These are phyloP conservation scores for Mentha longifolia DNA, from an alignment of 257 asterid species.

Conservation along the genomic window DNA sequence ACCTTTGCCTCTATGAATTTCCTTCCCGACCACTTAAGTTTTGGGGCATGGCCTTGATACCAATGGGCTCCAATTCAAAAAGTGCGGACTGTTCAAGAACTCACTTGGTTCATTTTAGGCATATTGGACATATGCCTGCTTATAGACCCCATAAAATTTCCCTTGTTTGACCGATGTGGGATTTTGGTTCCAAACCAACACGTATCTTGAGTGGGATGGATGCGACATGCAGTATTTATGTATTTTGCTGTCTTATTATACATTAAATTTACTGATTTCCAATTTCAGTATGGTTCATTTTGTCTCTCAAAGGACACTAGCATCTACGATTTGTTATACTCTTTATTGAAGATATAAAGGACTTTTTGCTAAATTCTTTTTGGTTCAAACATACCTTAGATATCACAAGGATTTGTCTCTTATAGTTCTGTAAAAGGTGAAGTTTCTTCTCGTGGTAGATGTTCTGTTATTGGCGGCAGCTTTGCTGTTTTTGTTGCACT, in stretches of 20 bases:
- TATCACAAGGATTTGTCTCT: neutral
- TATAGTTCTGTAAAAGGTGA: neutral
- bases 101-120: neutral
- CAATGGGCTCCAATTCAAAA: neutral
- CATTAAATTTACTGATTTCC: neutral
- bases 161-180: neutral
- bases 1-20: constrained; percentile 1
- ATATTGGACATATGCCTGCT: neutral
- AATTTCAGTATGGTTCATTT: neutral
- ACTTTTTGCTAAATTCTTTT: neutral
- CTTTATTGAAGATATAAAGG: neutral
- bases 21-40: neutral
- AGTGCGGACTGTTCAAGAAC: too few species aligned
- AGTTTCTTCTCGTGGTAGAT: neutral
- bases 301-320: neutral
- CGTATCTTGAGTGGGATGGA: neutral
- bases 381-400: neutral
- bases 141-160: neutral
- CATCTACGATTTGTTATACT: neutral
- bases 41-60: neutral
- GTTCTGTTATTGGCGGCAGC: neutral
- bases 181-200: neutral
- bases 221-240: neutral
- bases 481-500: constrained; percentile 10
- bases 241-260: neutral